Conservation (phyloP, 495 filamentous ascomycete genomes). For the Corynascus novoguineensis region DNA sequence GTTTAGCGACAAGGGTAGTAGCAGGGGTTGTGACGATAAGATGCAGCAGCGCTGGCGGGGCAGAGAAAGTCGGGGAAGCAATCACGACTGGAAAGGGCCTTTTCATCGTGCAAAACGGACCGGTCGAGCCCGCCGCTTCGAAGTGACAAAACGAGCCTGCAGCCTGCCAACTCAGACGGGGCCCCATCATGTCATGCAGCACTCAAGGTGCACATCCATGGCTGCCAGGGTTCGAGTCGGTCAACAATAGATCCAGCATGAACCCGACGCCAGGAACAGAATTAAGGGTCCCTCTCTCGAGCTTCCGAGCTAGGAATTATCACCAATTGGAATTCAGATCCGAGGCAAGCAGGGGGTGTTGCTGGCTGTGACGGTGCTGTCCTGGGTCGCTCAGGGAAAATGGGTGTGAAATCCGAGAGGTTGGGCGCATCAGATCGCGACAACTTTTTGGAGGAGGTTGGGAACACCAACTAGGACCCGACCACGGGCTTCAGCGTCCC, state of each 20-base stretch:
- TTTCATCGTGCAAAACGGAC: background rate
- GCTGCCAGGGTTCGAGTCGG: background rate
- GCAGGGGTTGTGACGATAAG: slow-evolving; percentile 17
- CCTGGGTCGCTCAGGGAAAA: background rate
- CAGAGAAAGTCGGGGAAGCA: background rate
- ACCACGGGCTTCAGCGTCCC: slow-evolving; percentile 17
- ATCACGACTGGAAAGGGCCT: slow-evolving; percentile 7
- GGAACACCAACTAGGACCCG: slow-evolving; percentile 25
- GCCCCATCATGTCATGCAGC: slow-evolving; percentile 6
- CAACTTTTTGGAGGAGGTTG: slow-evolving; percentile 30
- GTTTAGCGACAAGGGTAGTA: background rate
- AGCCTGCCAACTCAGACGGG: slow-evolving; percentile 19
- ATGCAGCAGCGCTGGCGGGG: slow-evolving; percentile 15
- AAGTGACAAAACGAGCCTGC: background rate
- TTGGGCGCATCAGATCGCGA: slow-evolving; percentile 22
- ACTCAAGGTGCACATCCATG: background rate
- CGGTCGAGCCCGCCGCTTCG: background rate
- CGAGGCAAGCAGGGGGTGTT: background rate
- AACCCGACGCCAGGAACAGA: background rate
- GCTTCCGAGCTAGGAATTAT: too few species aligned
- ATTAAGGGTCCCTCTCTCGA: too few species aligned
- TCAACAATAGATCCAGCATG: background rate
- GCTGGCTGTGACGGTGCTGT: background rate
- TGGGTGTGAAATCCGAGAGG: slow-evolving; percentile 23
- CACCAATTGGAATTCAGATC: background rate